These are phyloP conservation scores for Aspergillus pseudotamarii DNA, from an alignment of 2,329 filamentous ascomycete species.

Conservation along the genomic window DNA sequence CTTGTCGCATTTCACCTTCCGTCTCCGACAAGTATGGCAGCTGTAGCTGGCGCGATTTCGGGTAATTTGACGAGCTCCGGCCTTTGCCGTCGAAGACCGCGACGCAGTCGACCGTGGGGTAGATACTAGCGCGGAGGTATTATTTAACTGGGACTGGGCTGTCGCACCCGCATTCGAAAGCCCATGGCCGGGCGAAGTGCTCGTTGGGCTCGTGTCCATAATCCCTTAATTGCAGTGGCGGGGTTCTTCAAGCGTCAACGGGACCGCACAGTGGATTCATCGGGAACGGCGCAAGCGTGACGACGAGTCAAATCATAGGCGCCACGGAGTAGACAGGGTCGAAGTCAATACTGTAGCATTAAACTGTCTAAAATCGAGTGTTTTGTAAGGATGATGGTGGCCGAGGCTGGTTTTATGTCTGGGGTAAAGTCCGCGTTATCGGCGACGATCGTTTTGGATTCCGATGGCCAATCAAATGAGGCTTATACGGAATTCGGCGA, in stretches of 20 bases:
- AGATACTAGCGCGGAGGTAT: conserved; percentile 8
- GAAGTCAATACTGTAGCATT: not conserved
- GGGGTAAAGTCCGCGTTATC: conserved; percentile 2
- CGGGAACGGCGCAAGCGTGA: conserved; percentile 5
- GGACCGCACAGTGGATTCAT: conserved; percentile 16
- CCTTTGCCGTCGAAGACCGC: conserved; percentile 20
- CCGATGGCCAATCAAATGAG: not conserved
- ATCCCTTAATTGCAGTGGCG: conserved; percentile 24
- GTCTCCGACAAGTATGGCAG: conserved; percentile 49
- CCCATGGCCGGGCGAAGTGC: conserved; percentile 17
- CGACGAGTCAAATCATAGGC: not conserved
- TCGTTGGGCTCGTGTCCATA: conserved; percentile 25
- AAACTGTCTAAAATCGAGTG: not conserved
- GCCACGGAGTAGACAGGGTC: not conserved
- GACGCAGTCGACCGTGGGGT: conserved; percentile 9
- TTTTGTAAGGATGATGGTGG: not conserved
- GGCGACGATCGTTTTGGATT: not conserved
- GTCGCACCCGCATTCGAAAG: conserved; percentile 8
- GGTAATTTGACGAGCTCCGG: conserved; percentile 47
- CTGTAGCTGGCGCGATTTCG: conserved; percentile 52
- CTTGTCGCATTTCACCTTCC: conserved; percentile 54
- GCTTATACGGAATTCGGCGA: conserved; percentile 3
- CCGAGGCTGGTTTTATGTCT: conserved; percentile 3
- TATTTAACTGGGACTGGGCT: conserved; percentile 11
- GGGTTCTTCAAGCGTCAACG: conserved; percentile 24